phyloP scores from a whole-genome alignment of 495 filamentous ascomycete species.

The Aspergillus panamensis region DNA sequence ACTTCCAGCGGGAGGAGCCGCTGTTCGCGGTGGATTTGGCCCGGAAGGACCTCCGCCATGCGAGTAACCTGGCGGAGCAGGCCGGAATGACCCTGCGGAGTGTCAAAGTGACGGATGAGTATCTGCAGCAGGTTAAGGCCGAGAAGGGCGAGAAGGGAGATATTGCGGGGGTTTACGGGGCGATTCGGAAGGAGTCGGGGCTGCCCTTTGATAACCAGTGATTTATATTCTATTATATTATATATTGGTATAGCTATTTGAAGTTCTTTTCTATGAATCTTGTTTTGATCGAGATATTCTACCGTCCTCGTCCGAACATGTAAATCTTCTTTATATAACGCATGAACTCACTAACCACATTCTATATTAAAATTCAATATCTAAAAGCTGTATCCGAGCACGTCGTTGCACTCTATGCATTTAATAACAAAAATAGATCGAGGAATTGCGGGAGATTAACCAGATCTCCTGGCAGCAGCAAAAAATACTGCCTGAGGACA shows the following conservation, averaged over 20 bases:
- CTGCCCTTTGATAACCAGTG: slow-evolving; percentile 61
- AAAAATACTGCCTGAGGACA: slow-evolving; percentile 54
- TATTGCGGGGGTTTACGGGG: slow-evolving; percentile 81
- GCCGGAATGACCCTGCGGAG: slow-evolving; percentile 61
- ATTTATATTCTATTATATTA: not conserved
- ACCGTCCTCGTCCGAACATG: too few species aligned
- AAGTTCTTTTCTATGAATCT: too few species aligned
- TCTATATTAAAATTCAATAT: too few species aligned
- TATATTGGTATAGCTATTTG: too few species aligned
- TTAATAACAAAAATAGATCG: too few species aligned
- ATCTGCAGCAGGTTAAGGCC: slow-evolving; percentile 66
- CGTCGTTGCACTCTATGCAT: too few species aligned
- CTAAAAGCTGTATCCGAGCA: too few species aligned
- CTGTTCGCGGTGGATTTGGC: slow-evolving; percentile 85
- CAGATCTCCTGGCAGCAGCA: slow-evolving; percentile 9
- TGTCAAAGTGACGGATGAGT: slow-evolving; percentile 62
- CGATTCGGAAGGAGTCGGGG: slow-evolving; percentile 63
- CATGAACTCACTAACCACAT: too few species aligned
- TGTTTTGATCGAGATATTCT: too few species aligned
- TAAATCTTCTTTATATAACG: too few species aligned
- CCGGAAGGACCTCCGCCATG: slow-evolving; percentile 81
- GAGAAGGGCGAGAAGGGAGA: slow-evolving; percentile 73
- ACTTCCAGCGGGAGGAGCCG: slow-evolving; percentile 66
- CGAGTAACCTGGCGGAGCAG: slow-evolving; percentile 58
- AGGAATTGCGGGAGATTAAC: not conserved